Evolutionary conservation across 768 basidiomycete genomes (phyloP).

Genomic region (Boletus coccyginus): DNA sequence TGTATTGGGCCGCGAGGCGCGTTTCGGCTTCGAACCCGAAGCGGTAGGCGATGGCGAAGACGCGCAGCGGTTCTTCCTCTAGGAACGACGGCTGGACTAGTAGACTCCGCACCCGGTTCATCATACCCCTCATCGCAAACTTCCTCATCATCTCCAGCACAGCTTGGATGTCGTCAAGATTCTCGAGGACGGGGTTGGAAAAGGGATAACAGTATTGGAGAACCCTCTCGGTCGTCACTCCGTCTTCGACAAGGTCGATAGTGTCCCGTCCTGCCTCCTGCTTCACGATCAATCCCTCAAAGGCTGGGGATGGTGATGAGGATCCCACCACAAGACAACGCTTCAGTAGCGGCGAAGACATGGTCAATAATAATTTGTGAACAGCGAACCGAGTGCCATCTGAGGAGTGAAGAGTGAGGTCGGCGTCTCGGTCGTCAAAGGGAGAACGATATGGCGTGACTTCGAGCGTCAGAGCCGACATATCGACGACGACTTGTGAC

Average conservation of each 20-base stretch:
- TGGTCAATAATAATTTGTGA: constrained; percentile 40
- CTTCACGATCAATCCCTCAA: constrained; percentile 23
- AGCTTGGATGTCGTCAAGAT: constrained; percentile 34
- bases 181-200: constrained; percentile 29
- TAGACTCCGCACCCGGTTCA: constrained; percentile 27
- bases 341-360: constrained; percentile 41
- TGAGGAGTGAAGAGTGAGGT: constrained; percentile 41
- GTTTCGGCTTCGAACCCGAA: constrained; percentile 34
- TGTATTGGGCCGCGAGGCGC: constrained; percentile 34
- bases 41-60: constrained; percentile 40
- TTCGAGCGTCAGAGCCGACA: constrained; percentile 30
- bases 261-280: constrained; percentile 23
- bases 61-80: constrained; percentile 33
- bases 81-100: constrained; percentile 27
- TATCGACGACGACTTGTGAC: constrained; percentile 26
- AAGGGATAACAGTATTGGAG: constrained; percentile 39
- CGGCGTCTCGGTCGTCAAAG: constrained; percentile 40
- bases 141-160: constrained; percentile 37
- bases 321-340: constrained; percentile 26
- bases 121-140: constrained; percentile 37
- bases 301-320: constrained; percentile 28
- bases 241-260: constrained; percentile 34
- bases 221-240: constrained; percentile 29
- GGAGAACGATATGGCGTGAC: constrained; percentile 28
- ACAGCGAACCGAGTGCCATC: constrained; percentile 45